Evolutionary conservation across 2,329 filamentous ascomycete species (phyloP), one percentile per base, ranked within the genome.

Genomic region (Alternaria solani): DNA sequence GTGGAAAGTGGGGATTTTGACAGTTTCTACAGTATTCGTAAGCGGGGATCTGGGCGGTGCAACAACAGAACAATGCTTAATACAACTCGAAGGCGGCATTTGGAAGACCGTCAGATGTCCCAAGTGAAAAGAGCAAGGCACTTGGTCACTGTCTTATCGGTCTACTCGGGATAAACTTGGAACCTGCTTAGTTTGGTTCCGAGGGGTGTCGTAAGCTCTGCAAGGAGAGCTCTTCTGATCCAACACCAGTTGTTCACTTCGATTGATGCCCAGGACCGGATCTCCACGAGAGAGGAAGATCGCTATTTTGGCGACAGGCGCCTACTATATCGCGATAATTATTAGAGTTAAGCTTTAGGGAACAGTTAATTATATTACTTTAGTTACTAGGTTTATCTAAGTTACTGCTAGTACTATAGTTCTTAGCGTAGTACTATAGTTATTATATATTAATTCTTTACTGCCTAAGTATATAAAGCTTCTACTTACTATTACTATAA

Each of bases 11-110:
- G 14, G 11, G 26, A 25, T 23, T 5, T 30, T 54, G 11, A 46
- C 5, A n/a, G 2, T 25, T 12, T 12, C 14, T 34, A 16, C 18
- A 2, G 68, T 71, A 8, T 73, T 71, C 39, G 59, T 72, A 3
- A 68, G 62, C 32, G 63, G 68, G 0, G 64, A 69, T 56, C 53
- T 73, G 1, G 64, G 64, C n/a, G 55, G 62, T 1, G 44, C 23
- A 23, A 51, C 57, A 12, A 39, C 38, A 11, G 30, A 41, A n/a
- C 52, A 48, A 25, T 55, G 52, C 28, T n/a, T 55, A 4, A 30
- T 64, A 9, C 59, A 64, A 20, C 55, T 62, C 7, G 52, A 57
- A n/a, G 59, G 58, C 7, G 59, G 51, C 3, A 57, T 59, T 26
- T 59, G 52, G 52, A 60, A 56, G 28, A 56, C 52, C 6, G 47